Evolutionary conservation across 2,329 filamentous ascomycete species (phyloP).

Genomic region (Xylariaceae sp.): DNA sequence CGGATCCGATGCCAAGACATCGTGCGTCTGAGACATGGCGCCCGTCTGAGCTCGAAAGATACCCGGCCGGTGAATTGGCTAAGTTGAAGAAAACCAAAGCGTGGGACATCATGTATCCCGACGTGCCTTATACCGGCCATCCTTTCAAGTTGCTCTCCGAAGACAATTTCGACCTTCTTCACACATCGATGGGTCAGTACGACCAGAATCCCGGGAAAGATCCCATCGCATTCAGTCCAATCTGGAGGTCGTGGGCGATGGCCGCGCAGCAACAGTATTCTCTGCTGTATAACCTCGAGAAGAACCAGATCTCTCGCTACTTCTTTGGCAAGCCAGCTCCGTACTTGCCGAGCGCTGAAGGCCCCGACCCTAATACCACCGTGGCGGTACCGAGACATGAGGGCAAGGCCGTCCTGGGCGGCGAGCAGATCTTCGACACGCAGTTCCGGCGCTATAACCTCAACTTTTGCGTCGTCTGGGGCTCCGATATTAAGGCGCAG

Average conservation of each 20-base stretch:
- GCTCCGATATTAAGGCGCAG: conserved; percentile 45
- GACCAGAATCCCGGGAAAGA: conserved; percentile 31
- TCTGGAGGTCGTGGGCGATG: conserved; percentile 46
- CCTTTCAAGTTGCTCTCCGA: conserved; percentile 46
- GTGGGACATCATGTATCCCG: conserved; percentile 32
- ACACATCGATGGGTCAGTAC: conserved; percentile 46
- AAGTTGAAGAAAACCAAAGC: conserved; percentile 20
- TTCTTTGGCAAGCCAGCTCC: conserved; percentile 37
- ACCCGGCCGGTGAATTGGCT: conserved; percentile 19
- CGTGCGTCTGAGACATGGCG: conserved; percentile 36
- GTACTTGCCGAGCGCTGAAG: conserved; percentile 25
- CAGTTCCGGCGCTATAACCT: conserved; percentile 47
- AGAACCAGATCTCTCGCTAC: conserved; percentile 40
- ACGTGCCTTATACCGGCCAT: conserved; percentile 38
- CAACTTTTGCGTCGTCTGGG: conserved; percentile 50
- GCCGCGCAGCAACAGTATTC: conserved; percentile 45
- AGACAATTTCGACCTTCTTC: conserved; percentile 39
- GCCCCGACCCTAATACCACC: conserved; percentile 11
- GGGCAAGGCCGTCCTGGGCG: conserved; percentile 19
- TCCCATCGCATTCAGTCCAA: conserved; percentile 37
- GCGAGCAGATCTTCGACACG: conserved; percentile 41
- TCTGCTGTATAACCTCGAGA: conserved; percentile 47
- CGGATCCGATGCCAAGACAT: conserved; percentile 24
- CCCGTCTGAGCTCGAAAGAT: conserved; percentile 30
- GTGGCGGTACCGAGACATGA: conserved; percentile 2